Base-by-base conservation (phyloP, 345 rosid species). In the Gossypium arboreum region DNA sequence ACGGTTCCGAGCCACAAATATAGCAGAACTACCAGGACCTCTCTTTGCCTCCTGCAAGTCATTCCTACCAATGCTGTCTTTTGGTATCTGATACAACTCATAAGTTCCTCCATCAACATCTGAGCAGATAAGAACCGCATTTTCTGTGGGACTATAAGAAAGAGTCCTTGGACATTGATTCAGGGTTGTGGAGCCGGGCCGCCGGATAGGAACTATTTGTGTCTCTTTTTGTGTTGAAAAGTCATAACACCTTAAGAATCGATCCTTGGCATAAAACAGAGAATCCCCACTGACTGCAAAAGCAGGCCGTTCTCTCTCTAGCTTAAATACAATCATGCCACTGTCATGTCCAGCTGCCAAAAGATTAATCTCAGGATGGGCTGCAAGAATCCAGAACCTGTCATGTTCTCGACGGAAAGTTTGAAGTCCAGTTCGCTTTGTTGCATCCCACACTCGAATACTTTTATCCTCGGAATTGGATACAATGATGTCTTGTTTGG, bases 311-410 rank as follows among this genome's bases (percentile, higher is more conserved):
- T 92, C 98, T 83, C 99, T 89, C 90, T 92, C 98, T 79, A 95
- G 79, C 87, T 95, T 95, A 74, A 95, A 95, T 65, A 95, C 99
- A 70, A 95, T 90, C 98, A 93, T 90, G 43, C 99, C 98, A 71
- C 89, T 90, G 81, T 95, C 99, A 77, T 95, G 99, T 57, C 99
- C 99, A 0, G 97, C 98, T 56, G 99, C 99, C 79, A 95, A 85
- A 41, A 95, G 89, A 84, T 93, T 95, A 87, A 92, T 88, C 84
- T 93, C 98, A 16, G 99, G 99, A 73, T 95, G 99, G 72, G 90
- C 87, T 64, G 97, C 87, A 64, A 95, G 94, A 63, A 90, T 91
- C 99, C 99, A 95, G 79, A 93, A 95, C 2, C 99, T 83, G 62
- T 95, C 97, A 79, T 95, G 98, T 77, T 95, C 99, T 34, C 99